Evolutionary conservation across 2,329 filamentous ascomycete species (phyloP), one percentile per base, ranked within the genome.

Genomic region (Pochonia chlamydosporia): DNA sequence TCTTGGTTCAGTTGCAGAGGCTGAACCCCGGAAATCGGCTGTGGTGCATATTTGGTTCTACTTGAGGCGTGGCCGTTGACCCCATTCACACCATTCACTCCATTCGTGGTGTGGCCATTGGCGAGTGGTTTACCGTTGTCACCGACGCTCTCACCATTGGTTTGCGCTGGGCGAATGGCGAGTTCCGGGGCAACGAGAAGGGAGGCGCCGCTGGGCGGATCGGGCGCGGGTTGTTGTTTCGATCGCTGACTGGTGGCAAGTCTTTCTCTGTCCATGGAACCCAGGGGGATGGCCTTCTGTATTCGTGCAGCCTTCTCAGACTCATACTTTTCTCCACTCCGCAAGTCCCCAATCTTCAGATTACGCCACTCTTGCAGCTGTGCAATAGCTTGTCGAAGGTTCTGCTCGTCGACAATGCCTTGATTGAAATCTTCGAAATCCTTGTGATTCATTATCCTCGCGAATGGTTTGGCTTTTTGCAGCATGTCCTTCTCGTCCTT

Each of bases 341-440:
- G 83, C 10, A 99, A 75, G 52, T 95, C 90, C 1, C 85, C 86
- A 51, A 99, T 93, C 18, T 85, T 82, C 68, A 89, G 81, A 40
- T 80, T 80, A 26, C 93, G 83, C 93, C 93, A 99, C 60, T 97
- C 93, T 62, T 97, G 92, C 3, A 99, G 73, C 63, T 97, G 92
- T 0, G 78, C 55, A 49, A 99, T 96, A 31, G 93, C 93, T 60
- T 95, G 84, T 2, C 93, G 83, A 16, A 99, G 73, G 56, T 96
- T 95, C 53, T 93, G 81, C 66, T 99, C 93, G 58, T 95, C 91
- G 40, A 95, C 79, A 1, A 99, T 72, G 2, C 90, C 91, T 51
- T 89, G 84, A 55, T 85, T 87, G 56, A 97, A 84, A 10, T 84
- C 81, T 53, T 95, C 87, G 59, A 95, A 97, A 64, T 99, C 93